Conservation (phyloP, 768 basidiomycete species). For the Gloeophyllum trabeum region DNA sequence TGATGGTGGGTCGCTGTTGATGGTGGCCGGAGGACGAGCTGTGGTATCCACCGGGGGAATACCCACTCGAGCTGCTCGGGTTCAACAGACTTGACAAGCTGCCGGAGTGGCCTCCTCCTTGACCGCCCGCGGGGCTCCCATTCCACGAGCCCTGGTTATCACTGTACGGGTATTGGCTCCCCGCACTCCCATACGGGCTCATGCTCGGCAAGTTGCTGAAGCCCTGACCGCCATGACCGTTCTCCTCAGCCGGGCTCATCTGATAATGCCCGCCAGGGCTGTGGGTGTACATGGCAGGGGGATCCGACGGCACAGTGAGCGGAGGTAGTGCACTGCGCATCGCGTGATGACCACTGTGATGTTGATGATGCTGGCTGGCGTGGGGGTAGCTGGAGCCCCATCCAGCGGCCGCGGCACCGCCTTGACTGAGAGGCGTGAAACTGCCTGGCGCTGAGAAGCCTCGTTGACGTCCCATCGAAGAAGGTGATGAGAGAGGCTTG, state of each 20-base stretch:
- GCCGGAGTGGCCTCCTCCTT: conserved; percentile 50
- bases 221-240: background rate
- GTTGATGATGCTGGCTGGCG: no score
- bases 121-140: background rate
- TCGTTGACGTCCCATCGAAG: conserved; percentile 36
- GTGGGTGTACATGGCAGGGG: conserved; percentile 49
- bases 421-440: conserved; percentile 60
- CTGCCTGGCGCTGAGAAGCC: conserved; percentile 81
- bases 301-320: conserved; percentile 72
- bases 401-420: conserved; percentile 36
- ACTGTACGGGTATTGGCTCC: conserved; percentile 43
- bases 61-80: conserved; percentile 37
- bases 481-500: conserved; percentile 35
- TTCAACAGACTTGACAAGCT: conserved; percentile 73
- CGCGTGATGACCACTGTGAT: no score
- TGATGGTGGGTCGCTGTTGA: conserved; percentile 36
- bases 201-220: background rate
- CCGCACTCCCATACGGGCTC: conserved; percentile 9
- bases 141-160: conserved; percentile 36
- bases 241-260: background rate
- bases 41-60: conserved; percentile 31
- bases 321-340: conserved; percentile 50
- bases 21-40: conserved; percentile 56
- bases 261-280: conserved; percentile 20
- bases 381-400: conserved; percentile 47